Evolutionary conservation across 2,329 filamentous ascomycete genomes (phyloP).

Genomic region (Byssochlamys sp.): DNA sequence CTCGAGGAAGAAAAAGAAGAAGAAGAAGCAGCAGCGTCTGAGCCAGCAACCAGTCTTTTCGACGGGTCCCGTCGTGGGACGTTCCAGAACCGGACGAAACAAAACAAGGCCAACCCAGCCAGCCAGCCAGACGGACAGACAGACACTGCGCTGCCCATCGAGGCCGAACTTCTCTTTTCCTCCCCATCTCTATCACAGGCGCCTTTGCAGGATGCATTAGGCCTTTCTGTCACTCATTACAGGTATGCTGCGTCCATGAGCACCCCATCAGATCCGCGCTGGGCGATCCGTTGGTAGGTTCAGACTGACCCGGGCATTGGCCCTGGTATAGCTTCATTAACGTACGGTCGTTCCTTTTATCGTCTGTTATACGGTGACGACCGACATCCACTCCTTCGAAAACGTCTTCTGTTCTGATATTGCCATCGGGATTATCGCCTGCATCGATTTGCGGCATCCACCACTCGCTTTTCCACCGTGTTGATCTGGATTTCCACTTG

Average conservation of each 20-base stretch:
- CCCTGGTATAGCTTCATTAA: not conserved
- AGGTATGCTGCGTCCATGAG: not conserved
- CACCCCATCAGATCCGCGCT: not conserved
- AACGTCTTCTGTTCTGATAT: not conserved
- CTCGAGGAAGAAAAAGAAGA: not conserved
- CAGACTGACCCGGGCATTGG: not conserved
- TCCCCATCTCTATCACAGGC: not conserved
- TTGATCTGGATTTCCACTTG: not conserved
- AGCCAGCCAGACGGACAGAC: not conserved
- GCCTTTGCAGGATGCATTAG: not conserved
- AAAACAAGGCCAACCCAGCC: not conserved
- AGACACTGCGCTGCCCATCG: not conserved
- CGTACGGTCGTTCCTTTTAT: constrained; percentile 4
- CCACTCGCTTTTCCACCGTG: not conserved
- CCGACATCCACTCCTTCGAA: constrained; percentile 17
- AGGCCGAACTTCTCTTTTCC: not conserved
- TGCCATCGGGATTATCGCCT: not conserved
- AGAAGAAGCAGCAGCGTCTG: not conserved
- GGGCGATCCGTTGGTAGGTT: not conserved
- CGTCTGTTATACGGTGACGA: constrained; percentile 10
- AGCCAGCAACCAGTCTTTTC: not conserved
- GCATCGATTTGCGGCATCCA: not conserved
- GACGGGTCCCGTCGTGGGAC: not conserved
- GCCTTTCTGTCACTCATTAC: not conserved
- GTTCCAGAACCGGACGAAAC: not conserved